A percentile compares a stretch with the other conserved stretches of the same genome.
phyloP scores from a whole-genome alignment of 805 yeast species.

The Millerago galiae region DNA sequence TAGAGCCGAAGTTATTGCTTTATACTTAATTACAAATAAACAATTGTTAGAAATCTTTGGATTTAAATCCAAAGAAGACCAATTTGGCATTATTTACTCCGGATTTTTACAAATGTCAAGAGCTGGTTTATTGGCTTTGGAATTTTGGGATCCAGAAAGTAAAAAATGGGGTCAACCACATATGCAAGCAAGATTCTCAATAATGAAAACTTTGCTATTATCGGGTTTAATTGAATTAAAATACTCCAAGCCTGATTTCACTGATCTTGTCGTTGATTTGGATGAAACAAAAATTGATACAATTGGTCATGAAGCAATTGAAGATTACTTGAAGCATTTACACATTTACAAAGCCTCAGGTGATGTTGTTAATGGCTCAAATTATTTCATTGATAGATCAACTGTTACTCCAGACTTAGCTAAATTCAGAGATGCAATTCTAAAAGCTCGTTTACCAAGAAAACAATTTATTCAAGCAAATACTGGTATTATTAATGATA shows the following conservation, averaged over 20 bases:
- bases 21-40: conserved; percentile 66
- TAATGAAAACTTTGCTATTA: conserved; percentile 65
- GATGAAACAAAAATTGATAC: conserved; percentile 58
- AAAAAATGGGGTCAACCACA: conserved; percentile 93
- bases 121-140: conserved; percentile 78
- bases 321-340: conserved; percentile 61
- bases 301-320: conserved; percentile 68
- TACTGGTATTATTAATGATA: conserved; percentile 38
- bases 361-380: conserved; percentile 57
- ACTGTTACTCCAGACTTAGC: conserved; percentile 58
- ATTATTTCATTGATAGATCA: conserved; percentile 63
- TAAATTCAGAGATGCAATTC: conserved; percentile 58
- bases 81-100: conserved; percentile 55
- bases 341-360: conserved; percentile 79
- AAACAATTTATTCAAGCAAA: conserved; percentile 82
- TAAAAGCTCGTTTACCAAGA: conserved; percentile 73
- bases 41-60: conserved; percentile 71
- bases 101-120: conserved; percentile 80
- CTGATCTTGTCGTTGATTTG: conserved; percentile 55
- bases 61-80: conserved; percentile 47
- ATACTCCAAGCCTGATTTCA: conserved; percentile 38
- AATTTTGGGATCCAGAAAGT: conserved; percentile 79
- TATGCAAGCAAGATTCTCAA: conserved; percentile 88
- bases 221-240: conserved; percentile 56
- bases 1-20: conserved; percentile 86